Evolutionary conservation across 2,329 filamentous ascomycete genomes (phyloP), one percentile per base, ranked within the genome.

Genomic region (Ophiostoma novo-ulmi): DNA sequence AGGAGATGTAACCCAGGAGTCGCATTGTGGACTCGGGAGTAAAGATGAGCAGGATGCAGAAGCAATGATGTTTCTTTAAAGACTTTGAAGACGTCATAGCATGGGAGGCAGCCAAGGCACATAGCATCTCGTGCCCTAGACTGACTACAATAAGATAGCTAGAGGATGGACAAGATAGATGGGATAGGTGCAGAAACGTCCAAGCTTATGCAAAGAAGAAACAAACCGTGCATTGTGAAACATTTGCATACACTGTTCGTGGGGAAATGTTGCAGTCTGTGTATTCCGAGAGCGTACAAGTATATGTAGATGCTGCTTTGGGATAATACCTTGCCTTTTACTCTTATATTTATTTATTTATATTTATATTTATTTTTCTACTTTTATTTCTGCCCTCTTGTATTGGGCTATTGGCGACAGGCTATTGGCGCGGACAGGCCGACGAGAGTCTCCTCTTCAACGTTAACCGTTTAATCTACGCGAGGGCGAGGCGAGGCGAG

Each of bases 21-120:
- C 44, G 44, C 44, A 48, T 48, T 7, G 44, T 48, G 38, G 6
- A 11, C 44, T 48, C 44, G 8, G 44, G 17, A 58, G 52, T 31
- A 58, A n/a, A 55, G 48, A 14, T 17, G 11, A 39, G 38, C 5
- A 39, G 38, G 38, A 39, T 13, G 31, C 38, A 39, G 38, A 11
- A 13, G 38, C 38, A 39, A 13, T 44, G 41, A 44, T 44, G 11
- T 13, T 5, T 48, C 44, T 48, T 17, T 48, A 48, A 31, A 31
- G 31, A 31, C 31, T 20, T 7, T 20, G 1, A 31, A 13, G 52
- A 31, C 52, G 52, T 26, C 52, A 31, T 58, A 13, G 8, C 22
- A 58, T 58, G n/a, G 52, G 52, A 58, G 52, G 52, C 52, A 58
- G 52, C 52, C 52, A 58, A 58, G 22, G 22, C 52, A 48, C 44